Evolutionary conservation across 2,329 filamentous ascomycete species (phyloP).

Genomic region (Fusarium albosuccineum): DNA sequence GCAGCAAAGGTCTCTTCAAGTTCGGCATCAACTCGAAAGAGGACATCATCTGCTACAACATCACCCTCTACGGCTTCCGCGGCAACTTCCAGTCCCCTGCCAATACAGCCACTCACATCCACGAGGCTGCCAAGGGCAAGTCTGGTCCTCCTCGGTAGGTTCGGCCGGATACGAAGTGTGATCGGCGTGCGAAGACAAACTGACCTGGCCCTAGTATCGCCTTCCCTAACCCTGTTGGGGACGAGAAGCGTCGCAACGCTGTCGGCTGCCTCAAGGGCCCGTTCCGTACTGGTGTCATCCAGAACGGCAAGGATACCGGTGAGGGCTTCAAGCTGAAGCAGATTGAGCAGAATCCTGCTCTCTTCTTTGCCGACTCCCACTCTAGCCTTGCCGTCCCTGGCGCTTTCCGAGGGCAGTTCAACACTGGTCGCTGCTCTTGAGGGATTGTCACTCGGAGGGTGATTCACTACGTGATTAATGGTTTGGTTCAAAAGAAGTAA

Average conservation of each 20-base stretch:
- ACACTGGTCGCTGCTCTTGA: conserved; percentile 34
- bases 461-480: neutral
- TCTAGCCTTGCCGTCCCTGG: conserved; percentile 62
- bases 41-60: conserved; percentile 62
- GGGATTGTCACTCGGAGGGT: neutral
- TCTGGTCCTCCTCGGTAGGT: conserved; percentile 62
- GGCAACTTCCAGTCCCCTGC: conserved; percentile 65
- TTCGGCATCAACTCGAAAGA: conserved; percentile 64
- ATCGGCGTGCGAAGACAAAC: neutral
- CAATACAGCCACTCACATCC: conserved; percentile 67
- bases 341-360: conserved; percentile 63
- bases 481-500: too few species aligned
- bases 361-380: conserved; percentile 68
- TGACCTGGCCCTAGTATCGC: conserved; percentile 51
- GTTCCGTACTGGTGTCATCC: conserved; percentile 51
- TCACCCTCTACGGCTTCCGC: conserved; percentile 62
- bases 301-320: conserved; percentile 50
- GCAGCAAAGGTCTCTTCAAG: conserved; percentile 62
- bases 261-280: conserved; percentile 58
- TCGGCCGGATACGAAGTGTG: neutral
- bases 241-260: conserved; percentile 52
- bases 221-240: conserved; percentile 62
- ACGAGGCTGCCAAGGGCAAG: conserved; percentile 60
- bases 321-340: conserved; percentile 61
- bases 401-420: conserved; percentile 65